Conservation (phyloP, 2,329 filamentous ascomycete species). For the Setomelanomma holmii region DNA sequence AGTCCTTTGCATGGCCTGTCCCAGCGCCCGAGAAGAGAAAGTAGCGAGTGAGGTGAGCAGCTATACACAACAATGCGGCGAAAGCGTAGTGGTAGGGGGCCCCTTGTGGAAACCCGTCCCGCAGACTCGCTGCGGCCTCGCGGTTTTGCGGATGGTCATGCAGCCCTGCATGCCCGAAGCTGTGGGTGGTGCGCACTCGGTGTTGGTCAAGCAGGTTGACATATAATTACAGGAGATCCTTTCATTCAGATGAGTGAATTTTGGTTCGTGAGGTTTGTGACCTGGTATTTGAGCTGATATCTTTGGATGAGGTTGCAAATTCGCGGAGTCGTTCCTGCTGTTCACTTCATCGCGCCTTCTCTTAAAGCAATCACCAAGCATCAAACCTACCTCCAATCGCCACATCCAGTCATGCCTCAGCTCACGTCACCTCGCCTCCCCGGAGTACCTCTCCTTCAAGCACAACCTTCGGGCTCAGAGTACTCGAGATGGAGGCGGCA, state of each 20-base stretch:
- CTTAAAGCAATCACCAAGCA: not conserved
- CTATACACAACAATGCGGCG: slow-evolving; percentile 9
- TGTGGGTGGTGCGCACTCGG: slow-evolving; percentile 11
- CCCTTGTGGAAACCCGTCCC: slow-evolving; percentile 7
- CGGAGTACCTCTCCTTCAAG: slow-evolving; percentile 33
- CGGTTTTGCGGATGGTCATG: slow-evolving; percentile 11
- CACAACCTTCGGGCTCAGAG: slow-evolving; percentile 37
- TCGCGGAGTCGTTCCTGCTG: not conserved
- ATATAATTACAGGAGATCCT: slow-evolving; percentile 8
- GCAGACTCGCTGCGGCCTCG: slow-evolving; percentile 8
- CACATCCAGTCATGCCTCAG: slow-evolving; percentile 17
- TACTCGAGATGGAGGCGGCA: slow-evolving; percentile 43
- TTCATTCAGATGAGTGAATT: not conserved
- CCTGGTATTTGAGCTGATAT: not conserved
- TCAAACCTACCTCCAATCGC: too few relatives aligned
- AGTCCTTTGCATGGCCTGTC: slow-evolving; percentile 6
- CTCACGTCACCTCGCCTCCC: slow-evolving; percentile 38
- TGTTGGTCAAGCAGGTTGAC: slow-evolving; percentile 10
- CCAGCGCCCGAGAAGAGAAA: slow-evolving; percentile 14
- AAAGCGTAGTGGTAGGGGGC: slow-evolving; percentile 14
- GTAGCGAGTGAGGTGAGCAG: slow-evolving; percentile 29
- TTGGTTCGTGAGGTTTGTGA: not conserved
- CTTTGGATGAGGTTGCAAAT: not conserved
- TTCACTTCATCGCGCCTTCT: not conserved
- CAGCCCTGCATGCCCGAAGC: slow-evolving; percentile 29